Evolutionary conservation across 352 stramenopile species (phyloP).

Genomic region (Phytopythium kandeliae): DNA sequence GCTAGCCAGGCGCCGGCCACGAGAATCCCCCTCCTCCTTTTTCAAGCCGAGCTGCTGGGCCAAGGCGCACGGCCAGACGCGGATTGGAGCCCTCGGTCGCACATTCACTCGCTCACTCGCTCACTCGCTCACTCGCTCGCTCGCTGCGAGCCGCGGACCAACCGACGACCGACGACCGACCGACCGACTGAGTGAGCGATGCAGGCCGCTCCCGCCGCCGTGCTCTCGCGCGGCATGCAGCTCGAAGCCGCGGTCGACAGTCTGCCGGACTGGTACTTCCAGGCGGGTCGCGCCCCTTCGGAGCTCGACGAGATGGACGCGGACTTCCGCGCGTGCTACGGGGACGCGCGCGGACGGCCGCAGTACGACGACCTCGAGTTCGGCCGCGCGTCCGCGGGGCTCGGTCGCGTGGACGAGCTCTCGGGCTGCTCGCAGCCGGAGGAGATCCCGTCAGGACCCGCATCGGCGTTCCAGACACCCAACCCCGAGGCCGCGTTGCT

Average conservation of each 20-base stretch:
- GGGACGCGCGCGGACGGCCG: neutral
- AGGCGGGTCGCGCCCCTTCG: too few species aligned
- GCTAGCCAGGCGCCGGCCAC: too few species aligned
- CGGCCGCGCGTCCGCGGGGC: neutral
- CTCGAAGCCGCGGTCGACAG: constrained; percentile 66
- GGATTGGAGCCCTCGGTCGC: neutral
- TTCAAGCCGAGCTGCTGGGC: too few species aligned
- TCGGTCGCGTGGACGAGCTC: constrained; percentile 2
- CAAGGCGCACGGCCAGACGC: too few species aligned
- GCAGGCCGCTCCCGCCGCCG: constrained; percentile 9
- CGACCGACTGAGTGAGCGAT: too few species aligned
- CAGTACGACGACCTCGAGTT: constrained; percentile 8
- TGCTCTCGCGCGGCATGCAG: constrained; percentile 48
- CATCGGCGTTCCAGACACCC: neutral
- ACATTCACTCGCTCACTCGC: constrained; percentile 6
- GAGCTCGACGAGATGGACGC: constrained; percentile 5
- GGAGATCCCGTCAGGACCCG: neutral
- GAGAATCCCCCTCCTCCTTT: too few species aligned
- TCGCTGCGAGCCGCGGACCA: too few species aligned
- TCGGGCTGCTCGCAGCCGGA: constrained; percentile 1
- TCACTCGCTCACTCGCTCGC: too few species aligned
- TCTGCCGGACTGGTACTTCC: constrained; percentile 66
- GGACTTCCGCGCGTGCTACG: constrained; percentile 5
- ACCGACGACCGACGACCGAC: too few species aligned
- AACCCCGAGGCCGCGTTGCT: constrained; percentile 6